phyloP scores from a whole-genome alignment of 192 early-diverging fungal genomes.

The Paraglomus brasilianum region DNA sequence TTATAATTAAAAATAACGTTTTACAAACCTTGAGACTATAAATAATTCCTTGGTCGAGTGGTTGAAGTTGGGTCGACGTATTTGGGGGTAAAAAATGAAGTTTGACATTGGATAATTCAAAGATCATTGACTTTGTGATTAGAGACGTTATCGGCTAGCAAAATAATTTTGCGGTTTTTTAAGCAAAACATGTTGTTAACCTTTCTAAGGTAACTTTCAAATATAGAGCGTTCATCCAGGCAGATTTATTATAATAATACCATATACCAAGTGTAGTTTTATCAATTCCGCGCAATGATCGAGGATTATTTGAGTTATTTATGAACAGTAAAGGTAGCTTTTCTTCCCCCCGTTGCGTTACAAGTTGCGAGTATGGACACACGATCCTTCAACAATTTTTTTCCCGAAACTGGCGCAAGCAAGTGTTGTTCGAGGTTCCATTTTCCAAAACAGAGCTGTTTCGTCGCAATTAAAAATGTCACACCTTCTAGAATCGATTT shows the following conservation, averaged over 20 bases:
- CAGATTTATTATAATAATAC: conserved; percentile 9
- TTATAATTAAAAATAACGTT: too few species aligned
- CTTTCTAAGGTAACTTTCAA: background rate
- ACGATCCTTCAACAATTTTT: background rate
- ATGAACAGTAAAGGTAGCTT: background rate
- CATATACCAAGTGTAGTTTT: background rate
- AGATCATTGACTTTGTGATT: background rate
- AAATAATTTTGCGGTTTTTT: background rate
- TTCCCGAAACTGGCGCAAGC: background rate
- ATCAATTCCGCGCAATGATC: background rate
- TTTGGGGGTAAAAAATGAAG: background rate
- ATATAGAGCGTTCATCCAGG: background rate
- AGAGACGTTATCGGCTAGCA: background rate
- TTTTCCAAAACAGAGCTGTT: background rate
- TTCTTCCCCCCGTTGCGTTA: background rate
- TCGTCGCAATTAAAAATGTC: background rate
- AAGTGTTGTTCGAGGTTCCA: background rate
- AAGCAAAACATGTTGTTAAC: background rate
- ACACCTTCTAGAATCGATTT: background rate
- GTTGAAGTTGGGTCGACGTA: background rate
- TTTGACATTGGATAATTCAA: background rate
- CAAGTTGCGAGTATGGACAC: background rate
- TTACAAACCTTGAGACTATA: background rate
- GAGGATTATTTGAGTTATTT: background rate
- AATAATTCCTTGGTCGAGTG: conserved; percentile 5